Evolutionary conservation across 768 basidiomycete species (phyloP).

Genomic region (Phanerodontia chrysosporium): DNA sequence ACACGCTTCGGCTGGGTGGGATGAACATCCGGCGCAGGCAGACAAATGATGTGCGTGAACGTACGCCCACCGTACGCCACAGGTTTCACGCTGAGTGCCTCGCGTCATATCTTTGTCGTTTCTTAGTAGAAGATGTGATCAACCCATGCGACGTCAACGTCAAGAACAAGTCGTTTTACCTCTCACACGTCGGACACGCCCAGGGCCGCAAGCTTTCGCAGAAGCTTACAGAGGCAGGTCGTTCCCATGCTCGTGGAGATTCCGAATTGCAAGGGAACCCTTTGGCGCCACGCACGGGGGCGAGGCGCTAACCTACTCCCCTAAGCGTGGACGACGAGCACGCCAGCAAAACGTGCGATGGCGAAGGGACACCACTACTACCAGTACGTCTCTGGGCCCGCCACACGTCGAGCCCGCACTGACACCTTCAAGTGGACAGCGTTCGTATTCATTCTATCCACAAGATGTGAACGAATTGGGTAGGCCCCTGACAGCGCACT

Average conservation of each 20-base stretch:
- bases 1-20: no score
- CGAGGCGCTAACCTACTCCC: neutral
- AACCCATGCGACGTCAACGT: no score
- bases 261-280: neutral
- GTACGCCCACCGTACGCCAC: no score
- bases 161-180: no score
- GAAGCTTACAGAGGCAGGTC: neutral
- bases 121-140: no score
- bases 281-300: neutral
- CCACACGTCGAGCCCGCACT: neutral
- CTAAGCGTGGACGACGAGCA: neutral
- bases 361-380: conserved; percentile 4
- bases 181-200: no score
- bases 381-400: neutral
- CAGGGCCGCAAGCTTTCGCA: neutral
- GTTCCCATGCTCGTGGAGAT: neutral
- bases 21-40: no score
- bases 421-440: conserved; percentile 25
- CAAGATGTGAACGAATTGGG: conserved; percentile 31
- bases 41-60: no score
- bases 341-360: neutral
- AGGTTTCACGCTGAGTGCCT: no score
- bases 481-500: conserved; percentile 2
- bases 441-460: conserved; percentile 28
- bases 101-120: no score